Conservation (phyloP, 805 yeast genomes). For the Ogataea angusta region DNA sequence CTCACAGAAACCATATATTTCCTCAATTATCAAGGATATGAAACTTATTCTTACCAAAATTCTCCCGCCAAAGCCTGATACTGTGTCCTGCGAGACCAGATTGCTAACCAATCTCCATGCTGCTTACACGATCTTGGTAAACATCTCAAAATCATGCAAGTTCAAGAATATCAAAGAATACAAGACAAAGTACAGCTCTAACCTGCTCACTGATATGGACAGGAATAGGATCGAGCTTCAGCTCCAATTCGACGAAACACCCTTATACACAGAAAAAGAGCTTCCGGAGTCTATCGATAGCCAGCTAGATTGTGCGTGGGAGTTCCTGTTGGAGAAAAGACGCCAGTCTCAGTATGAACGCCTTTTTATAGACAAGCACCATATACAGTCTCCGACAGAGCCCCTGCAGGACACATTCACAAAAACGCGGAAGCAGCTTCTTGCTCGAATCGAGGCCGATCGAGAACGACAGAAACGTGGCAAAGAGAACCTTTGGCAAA, state of each 20-base stretch:
- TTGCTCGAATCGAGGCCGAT: constrained; percentile 86
- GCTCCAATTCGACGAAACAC: constrained; percentile 32
- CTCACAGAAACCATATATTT: constrained; percentile 15
- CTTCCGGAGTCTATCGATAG: neutral
- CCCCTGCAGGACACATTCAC: constrained; percentile 13
- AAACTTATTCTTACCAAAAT: constrained; percentile 33
- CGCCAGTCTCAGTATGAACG: constrained; percentile 53
- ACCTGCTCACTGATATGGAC: constrained; percentile 38
- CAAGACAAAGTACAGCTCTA: constrained; percentile 31
- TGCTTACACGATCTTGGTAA: constrained; percentile 23
- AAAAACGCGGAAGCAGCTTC: constrained; percentile 45
- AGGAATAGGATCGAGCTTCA: constrained; percentile 27
- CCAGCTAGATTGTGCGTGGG: constrained; percentile 38
- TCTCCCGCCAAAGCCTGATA: constrained; percentile 31
- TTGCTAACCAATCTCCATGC: constrained; percentile 30
- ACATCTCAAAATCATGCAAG: constrained; percentile 23
- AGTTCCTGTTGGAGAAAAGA: constrained; percentile 42
- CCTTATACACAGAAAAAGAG: constrained; percentile 7
- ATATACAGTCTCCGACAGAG: constrained; percentile 19
- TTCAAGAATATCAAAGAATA: constrained; percentile 20
- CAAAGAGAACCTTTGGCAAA: constrained; percentile 78
- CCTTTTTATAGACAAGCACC: constrained; percentile 36
- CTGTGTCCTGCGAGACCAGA: constrained; percentile 15
- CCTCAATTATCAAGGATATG: constrained; percentile 32
- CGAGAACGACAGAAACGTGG: constrained; percentile 85